phyloP scores from a whole-genome alignment of 305 asterid species.

The Solanum aculeatissimum region DNA sequence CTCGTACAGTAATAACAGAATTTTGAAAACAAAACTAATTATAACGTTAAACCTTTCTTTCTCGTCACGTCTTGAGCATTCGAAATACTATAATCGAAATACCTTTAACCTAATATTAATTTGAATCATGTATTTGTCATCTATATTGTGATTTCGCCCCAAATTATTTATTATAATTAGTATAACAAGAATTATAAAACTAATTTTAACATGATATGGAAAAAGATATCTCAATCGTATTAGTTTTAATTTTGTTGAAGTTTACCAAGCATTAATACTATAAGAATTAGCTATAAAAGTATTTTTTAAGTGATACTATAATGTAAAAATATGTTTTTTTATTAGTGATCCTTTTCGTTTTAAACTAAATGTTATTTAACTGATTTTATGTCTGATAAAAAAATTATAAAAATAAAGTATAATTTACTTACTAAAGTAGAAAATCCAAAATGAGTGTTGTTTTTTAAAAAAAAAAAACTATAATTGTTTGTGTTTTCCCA shows the following conservation, averaged over 20 bases:
- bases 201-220: background rate
- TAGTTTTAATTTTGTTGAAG: background rate
- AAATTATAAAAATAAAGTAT: background rate
- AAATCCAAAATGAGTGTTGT: background rate
- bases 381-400: background rate
- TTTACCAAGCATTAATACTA: background rate
- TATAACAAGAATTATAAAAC: background rate
- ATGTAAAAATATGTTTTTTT: background rate
- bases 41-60: background rate
- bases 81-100: background rate
- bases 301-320: background rate
- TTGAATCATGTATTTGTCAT: background rate
- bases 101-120: background rate
- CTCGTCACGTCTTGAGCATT: no score
- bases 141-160: background rate
- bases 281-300: background rate
- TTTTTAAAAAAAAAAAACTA: background rate
- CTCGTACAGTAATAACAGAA: background rate
- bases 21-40: background rate
- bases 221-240: background rate
- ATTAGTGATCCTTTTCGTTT: background rate
- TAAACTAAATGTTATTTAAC: background rate
- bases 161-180: background rate
- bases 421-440: background rate
- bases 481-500: background rate